Evolutionary conservation across 2,329 filamentous ascomycete species (phyloP).

Genomic region (Microsporum canis): DNA sequence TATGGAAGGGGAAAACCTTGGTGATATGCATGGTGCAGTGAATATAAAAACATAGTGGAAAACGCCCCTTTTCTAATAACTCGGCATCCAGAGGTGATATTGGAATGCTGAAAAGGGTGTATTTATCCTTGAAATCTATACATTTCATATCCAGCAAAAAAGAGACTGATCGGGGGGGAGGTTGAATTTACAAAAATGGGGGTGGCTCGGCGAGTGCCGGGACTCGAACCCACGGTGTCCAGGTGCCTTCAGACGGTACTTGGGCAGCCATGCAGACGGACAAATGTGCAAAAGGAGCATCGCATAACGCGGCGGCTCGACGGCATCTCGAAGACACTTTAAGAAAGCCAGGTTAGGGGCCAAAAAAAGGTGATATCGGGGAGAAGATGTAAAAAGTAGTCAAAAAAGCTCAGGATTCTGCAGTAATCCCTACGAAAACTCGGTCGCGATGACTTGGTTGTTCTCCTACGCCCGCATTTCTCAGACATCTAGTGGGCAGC

Average conservation of each 20-base stretch:
- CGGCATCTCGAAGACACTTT: background rate
- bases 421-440: background rate
- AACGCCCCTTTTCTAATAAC: background rate
- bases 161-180: background rate
- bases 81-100: background rate
- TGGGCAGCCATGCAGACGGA: background rate
- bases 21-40: background rate
- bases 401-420: background rate
- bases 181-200: background rate
- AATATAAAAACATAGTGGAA: background rate
- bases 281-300: background rate
- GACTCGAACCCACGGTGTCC: background rate
- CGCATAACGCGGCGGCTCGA: background rate
- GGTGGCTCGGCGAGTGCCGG: background rate
- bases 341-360: background rate
- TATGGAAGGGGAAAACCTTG: background rate
- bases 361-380: background rate
- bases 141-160: background rate
- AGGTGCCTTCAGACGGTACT: background rate
- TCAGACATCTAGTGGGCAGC: background rate
- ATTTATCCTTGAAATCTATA: no score
- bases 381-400: background rate
- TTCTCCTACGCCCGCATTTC: conserved; percentile 1
- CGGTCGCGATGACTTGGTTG: conserved; percentile 4
- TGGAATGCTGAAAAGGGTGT: background rate